A percentile compares a stretch with the other conserved stretches of the same genome.
Conservation (phyloP, 306 rosid species). For the Macrotyloma uniflorum region DNA sequence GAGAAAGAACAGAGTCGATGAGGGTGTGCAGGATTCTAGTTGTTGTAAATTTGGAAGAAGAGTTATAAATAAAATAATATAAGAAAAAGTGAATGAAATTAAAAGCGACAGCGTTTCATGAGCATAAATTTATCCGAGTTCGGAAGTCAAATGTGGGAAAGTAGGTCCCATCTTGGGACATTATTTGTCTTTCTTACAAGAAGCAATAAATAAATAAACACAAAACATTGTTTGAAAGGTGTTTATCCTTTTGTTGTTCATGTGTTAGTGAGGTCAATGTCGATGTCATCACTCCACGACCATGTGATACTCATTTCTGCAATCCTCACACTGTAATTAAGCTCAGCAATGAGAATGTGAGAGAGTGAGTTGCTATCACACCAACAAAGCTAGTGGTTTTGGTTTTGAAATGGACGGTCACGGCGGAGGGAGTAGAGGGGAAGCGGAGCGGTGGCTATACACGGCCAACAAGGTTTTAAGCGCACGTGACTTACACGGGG, state of each 20-base stretch:
- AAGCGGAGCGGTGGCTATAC: slow-evolving; percentile 85
- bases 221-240: too few species aligned
- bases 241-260: too few species aligned
- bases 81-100: background rate
- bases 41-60: too few species aligned
- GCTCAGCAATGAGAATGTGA: background rate
- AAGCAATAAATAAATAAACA: too few species aligned
- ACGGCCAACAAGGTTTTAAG: slow-evolving; percentile 78
- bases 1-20: background rate
- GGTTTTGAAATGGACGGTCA: slow-evolving; percentile 10
- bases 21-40: too few species aligned
- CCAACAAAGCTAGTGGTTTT: too few species aligned
- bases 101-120: background rate
- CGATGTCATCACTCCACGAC: background rate
- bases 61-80: too few species aligned
- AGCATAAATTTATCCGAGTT: background rate
- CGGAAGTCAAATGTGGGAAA: slow-evolving; percentile 2
- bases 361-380: too few species aligned
- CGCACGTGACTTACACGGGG: slow-evolving; percentile 80
- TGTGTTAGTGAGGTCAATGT: background rate
- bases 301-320: slow-evolving; percentile 36
- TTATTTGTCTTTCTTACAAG: background rate
- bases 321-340: too few species aligned
- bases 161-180: background rate
- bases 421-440: slow-evolving; percentile 62